These are phyloP conservation scores for Claviceps digitariae DNA, from an alignment of 2,329 filamentous ascomycete genomes.

Conservation along the genomic window DNA sequence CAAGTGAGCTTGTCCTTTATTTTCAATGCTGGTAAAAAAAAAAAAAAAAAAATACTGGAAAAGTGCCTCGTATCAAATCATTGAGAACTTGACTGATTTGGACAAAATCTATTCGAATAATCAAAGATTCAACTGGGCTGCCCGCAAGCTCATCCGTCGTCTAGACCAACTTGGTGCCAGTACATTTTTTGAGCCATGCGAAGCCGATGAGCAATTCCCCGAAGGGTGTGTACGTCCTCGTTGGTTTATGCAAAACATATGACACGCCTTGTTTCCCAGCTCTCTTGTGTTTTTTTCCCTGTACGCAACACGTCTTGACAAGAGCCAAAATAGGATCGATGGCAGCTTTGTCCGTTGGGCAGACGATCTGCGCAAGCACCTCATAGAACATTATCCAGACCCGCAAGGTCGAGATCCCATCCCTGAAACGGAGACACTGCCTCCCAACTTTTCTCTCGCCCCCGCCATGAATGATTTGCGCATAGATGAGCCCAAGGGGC, in stretches of 20 bases:
- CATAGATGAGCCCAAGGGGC: background rate
- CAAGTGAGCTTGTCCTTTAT: conserved; percentile 42
- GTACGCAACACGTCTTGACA: background rate
- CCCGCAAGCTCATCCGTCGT: conserved; percentile 74
- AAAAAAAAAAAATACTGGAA: background rate
- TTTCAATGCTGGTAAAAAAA: background rate
- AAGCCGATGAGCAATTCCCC: conserved; percentile 86
- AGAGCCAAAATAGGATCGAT: conserved; percentile 48
- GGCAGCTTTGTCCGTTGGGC: conserved; percentile 72
- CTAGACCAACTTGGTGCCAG: conserved; percentile 70
- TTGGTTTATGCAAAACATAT: conserved; percentile 5
- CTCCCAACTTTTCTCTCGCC: conserved; percentile 48
- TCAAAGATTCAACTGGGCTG: conserved; percentile 78
- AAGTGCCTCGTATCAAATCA: background rate
- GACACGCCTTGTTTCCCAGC: background rate
- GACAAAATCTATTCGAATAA: too few relatives aligned
- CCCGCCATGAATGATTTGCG: conserved; percentile 11
- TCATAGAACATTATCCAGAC: conserved; percentile 57
- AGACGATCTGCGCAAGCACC: conserved; percentile 47
- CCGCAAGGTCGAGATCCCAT: conserved; percentile 55
- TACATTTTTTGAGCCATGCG: conserved; percentile 63
- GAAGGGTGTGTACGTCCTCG: conserved; percentile 53
- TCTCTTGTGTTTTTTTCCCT: background rate
- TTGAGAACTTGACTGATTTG: background rate
- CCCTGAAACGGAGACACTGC: conserved; percentile 57